These are phyloP conservation scores for Saccharomycopsis amapae DNA, from an alignment of 805 yeast genomes.

Conservation along the genomic window DNA sequence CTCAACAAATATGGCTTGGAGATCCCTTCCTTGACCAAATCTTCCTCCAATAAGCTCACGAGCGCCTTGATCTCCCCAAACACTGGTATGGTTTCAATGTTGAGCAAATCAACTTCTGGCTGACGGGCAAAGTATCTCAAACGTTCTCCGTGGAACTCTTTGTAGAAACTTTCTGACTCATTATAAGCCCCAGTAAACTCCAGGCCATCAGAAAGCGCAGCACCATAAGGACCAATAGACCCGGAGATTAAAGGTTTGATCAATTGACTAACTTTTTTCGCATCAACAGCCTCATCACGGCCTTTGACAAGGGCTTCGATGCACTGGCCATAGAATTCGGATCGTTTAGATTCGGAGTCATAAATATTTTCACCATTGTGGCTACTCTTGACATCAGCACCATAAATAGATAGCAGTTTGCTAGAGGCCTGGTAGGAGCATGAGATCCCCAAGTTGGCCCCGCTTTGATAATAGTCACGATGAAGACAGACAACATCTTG, in stretches of 20 bases:
- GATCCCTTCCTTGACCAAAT: slow-evolving; percentile 33
- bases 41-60: slow-evolving; percentile 33
- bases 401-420: slow-evolving; percentile 31
- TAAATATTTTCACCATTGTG: neutral
- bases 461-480: slow-evolving; percentile 41
- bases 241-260: slow-evolving; percentile 35
- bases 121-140: slow-evolving; percentile 33
- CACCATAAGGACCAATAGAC: slow-evolving; percentile 74
- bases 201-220: slow-evolving; percentile 56
- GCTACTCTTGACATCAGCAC: too few relatives aligned
- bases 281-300: neutral
- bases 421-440: slow-evolving; percentile 56
- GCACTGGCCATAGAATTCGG: slow-evolving; percentile 23
- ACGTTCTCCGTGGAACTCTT: slow-evolving; percentile 45
- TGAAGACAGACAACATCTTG: slow-evolving; percentile 41
- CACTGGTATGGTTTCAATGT: slow-evolving; percentile 69
- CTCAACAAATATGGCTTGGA: slow-evolving; percentile 25
- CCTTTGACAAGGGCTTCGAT: slow-evolving; percentile 23
- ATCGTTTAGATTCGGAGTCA: neutral
- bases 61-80: slow-evolving; percentile 48
- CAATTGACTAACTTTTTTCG: neutral
- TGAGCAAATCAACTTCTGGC: slow-evolving; percentile 46
- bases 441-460: slow-evolving; percentile 49
- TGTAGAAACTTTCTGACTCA: slow-evolving; percentile 32
- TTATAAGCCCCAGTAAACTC: slow-evolving; percentile 70